Conservation (phyloP, 2,329 filamentous ascomycete species). For the Penicillium hesseltinei region DNA sequence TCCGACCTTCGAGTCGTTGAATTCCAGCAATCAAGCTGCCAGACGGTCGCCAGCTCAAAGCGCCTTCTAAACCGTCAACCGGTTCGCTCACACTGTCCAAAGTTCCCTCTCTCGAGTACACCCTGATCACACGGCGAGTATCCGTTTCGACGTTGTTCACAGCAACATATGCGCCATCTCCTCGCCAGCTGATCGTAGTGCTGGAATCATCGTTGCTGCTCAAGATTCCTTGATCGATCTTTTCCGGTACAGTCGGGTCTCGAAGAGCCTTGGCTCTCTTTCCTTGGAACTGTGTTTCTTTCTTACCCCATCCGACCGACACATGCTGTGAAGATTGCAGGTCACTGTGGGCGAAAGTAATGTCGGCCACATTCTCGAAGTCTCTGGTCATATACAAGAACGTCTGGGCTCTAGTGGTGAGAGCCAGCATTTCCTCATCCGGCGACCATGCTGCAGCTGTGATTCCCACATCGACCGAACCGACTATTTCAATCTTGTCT, state of each 20-base stretch:
- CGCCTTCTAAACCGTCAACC: slow-evolving; percentile 83
- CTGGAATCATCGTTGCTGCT: slow-evolving; percentile 71
- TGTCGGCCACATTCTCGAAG: slow-evolving; percentile 79
- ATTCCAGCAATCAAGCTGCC: slow-evolving; percentile 90
- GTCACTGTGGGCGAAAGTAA: slow-evolving; percentile 70
- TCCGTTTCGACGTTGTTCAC: slow-evolving; percentile 73
- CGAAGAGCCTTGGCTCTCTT: slow-evolving; percentile 80
- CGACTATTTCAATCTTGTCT: slow-evolving; percentile 89
- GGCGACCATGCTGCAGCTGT: slow-evolving; percentile 88
- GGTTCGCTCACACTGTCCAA: slow-evolving; percentile 94
- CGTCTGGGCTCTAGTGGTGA: slow-evolving; percentile 76
- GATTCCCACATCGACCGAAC: slow-evolving; percentile 90
- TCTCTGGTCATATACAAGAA: slow-evolving; percentile 89
- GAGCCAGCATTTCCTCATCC: slow-evolving; percentile 84
- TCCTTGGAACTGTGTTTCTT: slow-evolving; percentile 96
- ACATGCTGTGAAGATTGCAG: slow-evolving; percentile 88
- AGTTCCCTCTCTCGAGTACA: slow-evolving; percentile 85
- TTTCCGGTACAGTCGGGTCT: slow-evolving; percentile 93
- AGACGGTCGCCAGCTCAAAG: slow-evolving; percentile 85
- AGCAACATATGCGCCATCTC: slow-evolving; percentile 87
- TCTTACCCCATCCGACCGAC: slow-evolving; percentile 96
- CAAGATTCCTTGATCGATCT: slow-evolving; percentile 76
- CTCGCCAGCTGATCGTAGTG: slow-evolving; percentile 83
- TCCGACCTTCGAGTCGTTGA: slow-evolving; percentile 65
- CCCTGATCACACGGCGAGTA: slow-evolving; percentile 74